phyloP scores from a whole-genome alignment of 2,329 filamentous ascomycete genomes.

The Samsoniella hepiali region DNA sequence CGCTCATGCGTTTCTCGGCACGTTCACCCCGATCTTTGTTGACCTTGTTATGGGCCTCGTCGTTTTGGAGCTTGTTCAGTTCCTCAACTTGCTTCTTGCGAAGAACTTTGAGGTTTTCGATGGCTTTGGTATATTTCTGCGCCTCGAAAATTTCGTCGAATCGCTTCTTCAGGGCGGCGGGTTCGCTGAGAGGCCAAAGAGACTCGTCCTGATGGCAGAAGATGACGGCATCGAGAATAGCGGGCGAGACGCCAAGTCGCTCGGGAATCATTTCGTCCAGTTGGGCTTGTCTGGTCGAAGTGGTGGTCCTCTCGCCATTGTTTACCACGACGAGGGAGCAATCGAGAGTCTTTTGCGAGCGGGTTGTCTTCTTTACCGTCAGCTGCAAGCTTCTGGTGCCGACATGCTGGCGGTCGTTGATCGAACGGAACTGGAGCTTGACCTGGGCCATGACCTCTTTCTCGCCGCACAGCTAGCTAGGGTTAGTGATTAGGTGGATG shows the following conservation, averaged over 20 bases:
- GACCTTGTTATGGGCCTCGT: conserved; percentile 72
- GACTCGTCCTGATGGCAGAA: conserved; percentile 99
- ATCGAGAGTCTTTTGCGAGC: conserved; percentile 80
- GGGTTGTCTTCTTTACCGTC: conserved; percentile 75
- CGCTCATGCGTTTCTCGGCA: conserved; percentile 61
- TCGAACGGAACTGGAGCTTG: conserved; percentile 80
- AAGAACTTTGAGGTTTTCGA: conserved; percentile 87
- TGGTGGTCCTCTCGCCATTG: conserved; percentile 73
- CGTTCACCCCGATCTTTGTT: conserved; percentile 83
- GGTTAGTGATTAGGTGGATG: background rate
- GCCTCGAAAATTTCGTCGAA: conserved; percentile 99
- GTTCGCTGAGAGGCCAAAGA: conserved; percentile 92
- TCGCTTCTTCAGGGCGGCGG: conserved; percentile 78
- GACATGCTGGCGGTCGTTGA: conserved; percentile 75
- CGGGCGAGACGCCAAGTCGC: conserved; percentile 82
- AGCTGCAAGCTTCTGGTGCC: conserved; percentile 81
- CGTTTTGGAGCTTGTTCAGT: conserved; percentile 67
- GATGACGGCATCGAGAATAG: conserved; percentile 90
- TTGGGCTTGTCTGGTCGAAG: conserved; percentile 78
- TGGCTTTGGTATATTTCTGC: conserved; percentile 93
- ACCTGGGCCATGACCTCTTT: conserved; percentile 89
- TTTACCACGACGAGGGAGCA: conserved; percentile 71
- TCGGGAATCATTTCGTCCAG: conserved; percentile 81
- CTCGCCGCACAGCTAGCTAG: conserved; percentile 65
- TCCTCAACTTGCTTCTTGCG: conserved; percentile 79